Evolutionary conservation across 345 rosid genomes (phyloP), one percentile per base, ranked within the genome.

Genomic region (Cardamine occulta): DNA sequence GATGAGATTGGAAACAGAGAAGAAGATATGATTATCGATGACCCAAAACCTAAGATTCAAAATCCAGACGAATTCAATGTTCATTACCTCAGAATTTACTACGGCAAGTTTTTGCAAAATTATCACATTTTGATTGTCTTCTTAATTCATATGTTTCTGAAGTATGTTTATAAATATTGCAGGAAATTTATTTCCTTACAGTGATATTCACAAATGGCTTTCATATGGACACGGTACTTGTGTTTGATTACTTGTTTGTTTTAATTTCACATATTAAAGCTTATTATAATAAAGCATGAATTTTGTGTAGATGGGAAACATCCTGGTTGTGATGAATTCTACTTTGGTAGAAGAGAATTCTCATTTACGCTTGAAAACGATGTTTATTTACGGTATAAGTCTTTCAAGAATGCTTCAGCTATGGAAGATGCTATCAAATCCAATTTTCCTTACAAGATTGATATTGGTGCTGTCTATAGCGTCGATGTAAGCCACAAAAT

Each of bases 161-260:
- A 55, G 19, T 6, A 51, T 31, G 37, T 65, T 52, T 54, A 3
- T 40, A 10, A 47, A 12, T 4, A 2, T 35, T 81, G 80, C 97
- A 94, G 98, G 91, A 63, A 91, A 85, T 75, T 82, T 86, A 26
- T 94, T 94, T 79, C 97, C 98, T 66, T 77, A 86, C 83, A 79
- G 78, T 31, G 97, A 94, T 75, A 83, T 91, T 26, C 78, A 88
- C 81, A 91, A 86, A 77, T 94, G 97, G 97, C 79, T 91, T 87
- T 91, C 86, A 40, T 91, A 94, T 47, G 98, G 97, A 74, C 87
- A 95, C 61, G 97, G 98, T 91, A 82, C 78, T 57, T 9, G 35
- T 53, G 3, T 15, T 0, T 57, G 37, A 7, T 31, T 32, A 21
- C n/a, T 12, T 47, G 17, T 48, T n/a, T 31, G 29, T 15, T 15